Conservation (phyloP, 2,329 filamentous ascomycete genomes). For the Fusarium dimerum region DNA sequence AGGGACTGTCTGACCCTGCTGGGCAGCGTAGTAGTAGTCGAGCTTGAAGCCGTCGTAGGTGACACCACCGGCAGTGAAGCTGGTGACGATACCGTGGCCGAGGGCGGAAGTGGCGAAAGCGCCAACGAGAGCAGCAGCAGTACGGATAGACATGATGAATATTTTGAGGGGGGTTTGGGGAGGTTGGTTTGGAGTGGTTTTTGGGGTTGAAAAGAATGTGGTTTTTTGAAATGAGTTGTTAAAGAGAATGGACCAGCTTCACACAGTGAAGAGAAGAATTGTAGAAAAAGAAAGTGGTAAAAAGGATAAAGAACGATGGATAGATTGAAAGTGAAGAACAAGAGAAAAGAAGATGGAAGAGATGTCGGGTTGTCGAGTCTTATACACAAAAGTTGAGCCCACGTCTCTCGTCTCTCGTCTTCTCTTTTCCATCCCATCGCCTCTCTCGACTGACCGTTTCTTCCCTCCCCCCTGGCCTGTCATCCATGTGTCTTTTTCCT, state of each 20-base stretch:
- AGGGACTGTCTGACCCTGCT: constrained; percentile 17
- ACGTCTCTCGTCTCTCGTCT: neutral
- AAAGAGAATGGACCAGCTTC: constrained; percentile 29
- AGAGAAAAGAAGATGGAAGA: neutral
- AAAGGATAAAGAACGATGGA: constrained; percentile 12
- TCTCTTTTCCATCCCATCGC: neutral
- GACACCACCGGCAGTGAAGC: constrained; percentile 25
- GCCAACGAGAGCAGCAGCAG: constrained; percentile 17
- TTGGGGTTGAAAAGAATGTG: constrained; percentile 3
- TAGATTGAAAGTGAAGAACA: constrained; percentile 13
- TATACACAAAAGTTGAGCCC: neutral
- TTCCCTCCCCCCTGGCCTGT: neutral
- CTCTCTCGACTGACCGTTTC: neutral
- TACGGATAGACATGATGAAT: constrained; percentile 26
- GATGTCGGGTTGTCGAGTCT: neutral
- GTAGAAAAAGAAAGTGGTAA: constrained; percentile 5
- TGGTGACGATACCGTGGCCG: constrained; percentile 26
- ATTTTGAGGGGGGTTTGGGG: neutral
- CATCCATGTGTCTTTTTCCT: too few species aligned
- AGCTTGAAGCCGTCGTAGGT: constrained; percentile 18
- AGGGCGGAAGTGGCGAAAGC: constrained; percentile 24
- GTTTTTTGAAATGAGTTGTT: neutral
- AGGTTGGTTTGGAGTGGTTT: constrained; percentile 1
- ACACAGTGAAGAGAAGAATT: constrained; percentile 32
- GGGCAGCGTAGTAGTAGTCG: constrained; percentile 26